Evolutionary conservation across 2,329 filamentous ascomycete species (phyloP).

Genomic region (Boeremia exigua): DNA sequence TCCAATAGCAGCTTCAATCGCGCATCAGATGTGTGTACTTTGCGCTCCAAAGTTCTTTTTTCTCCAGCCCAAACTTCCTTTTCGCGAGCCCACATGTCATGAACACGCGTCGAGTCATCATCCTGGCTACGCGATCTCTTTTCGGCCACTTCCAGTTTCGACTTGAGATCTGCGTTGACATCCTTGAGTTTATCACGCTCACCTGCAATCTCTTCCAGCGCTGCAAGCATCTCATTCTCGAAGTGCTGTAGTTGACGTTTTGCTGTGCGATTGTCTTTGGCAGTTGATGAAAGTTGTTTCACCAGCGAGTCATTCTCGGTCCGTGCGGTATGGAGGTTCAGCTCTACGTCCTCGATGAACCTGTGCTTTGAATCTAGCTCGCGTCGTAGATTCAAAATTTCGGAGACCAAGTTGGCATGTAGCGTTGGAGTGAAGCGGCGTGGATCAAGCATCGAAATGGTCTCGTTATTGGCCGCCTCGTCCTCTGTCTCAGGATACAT

Average conservation of each 20-base stretch:
- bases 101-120: slow-evolving; percentile 79
- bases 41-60: slow-evolving; percentile 79
- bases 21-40: slow-evolving; percentile 87
- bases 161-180: slow-evolving; percentile 72
- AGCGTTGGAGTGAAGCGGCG: slow-evolving; percentile 93
- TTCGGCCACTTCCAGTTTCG: slow-evolving; percentile 76
- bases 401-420: slow-evolving; percentile 91
- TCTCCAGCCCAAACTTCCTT: slow-evolving; percentile 86
- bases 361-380: slow-evolving; percentile 90
- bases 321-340: slow-evolving; percentile 71
- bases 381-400: slow-evolving; percentile 84
- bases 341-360: slow-evolving; percentile 84
- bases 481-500: slow-evolving; percentile 58
- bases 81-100: slow-evolving; percentile 82
- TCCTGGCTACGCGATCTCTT: slow-evolving; percentile 81
- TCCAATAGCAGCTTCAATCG: slow-evolving; percentile 84
- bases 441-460: slow-evolving; percentile 79
- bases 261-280: slow-evolving; percentile 78
- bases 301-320: slow-evolving; percentile 77
- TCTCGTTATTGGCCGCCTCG: slow-evolving; percentile 64
- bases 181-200: slow-evolving; percentile 87
- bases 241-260: slow-evolving; percentile 86
- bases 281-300: slow-evolving; percentile 64
- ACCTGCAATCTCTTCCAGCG: slow-evolving; percentile 79
- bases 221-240: slow-evolving; percentile 86